Conservation (phyloP, 176 grass and related monocot genomes). For the Paspalum vaginatum region DNA sequence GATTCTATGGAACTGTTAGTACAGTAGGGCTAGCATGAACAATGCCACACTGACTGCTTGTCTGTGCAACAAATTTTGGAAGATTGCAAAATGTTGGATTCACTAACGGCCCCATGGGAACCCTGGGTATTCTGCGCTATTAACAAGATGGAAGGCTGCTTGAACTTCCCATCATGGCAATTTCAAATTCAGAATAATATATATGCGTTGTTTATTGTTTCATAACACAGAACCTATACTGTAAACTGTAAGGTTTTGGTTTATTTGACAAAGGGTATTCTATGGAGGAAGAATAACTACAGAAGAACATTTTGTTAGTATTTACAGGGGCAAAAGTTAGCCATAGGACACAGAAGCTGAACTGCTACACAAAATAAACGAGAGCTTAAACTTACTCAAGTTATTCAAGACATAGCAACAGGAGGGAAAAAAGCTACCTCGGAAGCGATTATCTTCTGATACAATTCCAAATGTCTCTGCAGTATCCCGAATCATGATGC, state of each 20-base stretch:
- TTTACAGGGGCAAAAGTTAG: not conserved
- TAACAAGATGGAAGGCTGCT: not conserved
- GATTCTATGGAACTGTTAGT: too few species aligned
- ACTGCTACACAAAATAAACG: conserved; percentile 16
- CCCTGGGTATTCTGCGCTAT: not conserved
- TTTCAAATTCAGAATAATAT: not conserved
- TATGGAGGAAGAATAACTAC: conserved; percentile 9
- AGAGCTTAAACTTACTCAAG: conserved; percentile 1
- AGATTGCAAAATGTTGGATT: too few species aligned
- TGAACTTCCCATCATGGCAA: not conserved
- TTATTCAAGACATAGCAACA: conserved; percentile 10
- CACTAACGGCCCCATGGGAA: too few species aligned
- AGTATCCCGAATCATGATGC: conserved; percentile 88
- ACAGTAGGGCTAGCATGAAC: too few species aligned
- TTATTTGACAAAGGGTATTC: conserved; percentile 15
- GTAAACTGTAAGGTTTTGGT: not conserved
- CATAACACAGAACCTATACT: not conserved
- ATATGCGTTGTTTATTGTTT: not conserved
- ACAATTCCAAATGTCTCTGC: conserved; percentile 89
- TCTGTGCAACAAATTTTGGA: too few species aligned
- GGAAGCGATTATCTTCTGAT: conserved; percentile 67
- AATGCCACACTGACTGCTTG: too few species aligned
- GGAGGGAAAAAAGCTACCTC: conserved; percentile 51
- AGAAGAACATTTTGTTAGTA: not conserved
- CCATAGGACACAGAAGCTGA: conserved; percentile 13